A percentile compares a stretch with the other conserved stretches of the same genome.
Conservation (phyloP, 345 rosid species). For the Jatropha curcas region DNA sequence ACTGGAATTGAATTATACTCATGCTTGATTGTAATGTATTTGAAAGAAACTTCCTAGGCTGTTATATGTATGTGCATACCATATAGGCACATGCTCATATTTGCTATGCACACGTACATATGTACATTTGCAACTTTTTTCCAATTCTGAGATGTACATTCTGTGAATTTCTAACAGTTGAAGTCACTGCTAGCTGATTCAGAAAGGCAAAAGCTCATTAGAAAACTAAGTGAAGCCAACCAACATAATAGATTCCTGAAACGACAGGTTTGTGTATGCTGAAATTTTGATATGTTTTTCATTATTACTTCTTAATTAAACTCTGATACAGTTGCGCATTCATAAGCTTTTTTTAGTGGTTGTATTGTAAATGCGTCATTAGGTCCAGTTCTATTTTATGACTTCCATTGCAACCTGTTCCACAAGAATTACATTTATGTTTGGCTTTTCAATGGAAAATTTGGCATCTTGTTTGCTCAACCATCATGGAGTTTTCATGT, state of each 20-base stretch:
- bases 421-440: not conserved
- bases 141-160: not conserved
- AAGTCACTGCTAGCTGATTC: constrained; percentile 63
- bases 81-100: no score
- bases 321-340: not conserved
- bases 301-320: not conserved
- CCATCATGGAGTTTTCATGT: not conserved
- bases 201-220: constrained; percentile 67
- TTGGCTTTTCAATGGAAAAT: not conserved
- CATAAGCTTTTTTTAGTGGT: not conserved
- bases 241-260: constrained; percentile 83
- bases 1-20: no score
- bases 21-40: no score
- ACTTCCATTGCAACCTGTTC: not conserved
- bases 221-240: constrained; percentile 89
- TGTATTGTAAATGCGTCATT: not conserved
- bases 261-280: constrained; percentile 59
- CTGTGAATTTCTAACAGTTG: constrained; percentile 41
- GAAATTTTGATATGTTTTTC: not conserved
- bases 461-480: not conserved
- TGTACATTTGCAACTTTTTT: not conserved
- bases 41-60: no score
- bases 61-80: no score
- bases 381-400: not conserved
- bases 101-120: not conserved